Evolutionary conservation across 495 filamentous ascomycete genomes (phyloP), one percentile per base, ranked within the genome.

Genomic region (Talaromyces nanjingensis): DNA sequence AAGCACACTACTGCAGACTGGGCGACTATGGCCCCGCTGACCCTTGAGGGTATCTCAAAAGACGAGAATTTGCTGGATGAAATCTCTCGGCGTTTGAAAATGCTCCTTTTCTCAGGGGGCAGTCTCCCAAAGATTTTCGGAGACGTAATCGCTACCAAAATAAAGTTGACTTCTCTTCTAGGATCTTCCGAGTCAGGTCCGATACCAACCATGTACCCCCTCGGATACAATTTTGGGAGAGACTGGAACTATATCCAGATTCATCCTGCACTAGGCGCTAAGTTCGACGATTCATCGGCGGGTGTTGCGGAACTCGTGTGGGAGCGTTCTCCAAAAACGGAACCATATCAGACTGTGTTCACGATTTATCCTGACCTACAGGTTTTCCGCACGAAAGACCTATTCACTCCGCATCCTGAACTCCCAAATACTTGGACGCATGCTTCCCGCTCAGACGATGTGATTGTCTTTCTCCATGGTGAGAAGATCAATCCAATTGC

Each of bases 381-480:
- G 3, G 80, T 84, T 65, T 86, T 79, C 64, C 68, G 72, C 37
- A 86, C 81, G 9, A 81, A 81, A 47, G 86, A 89, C 68, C 71
- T 88, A 18, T 89, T 77, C 67, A 68, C 67, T 20, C 76, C 70
- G 14, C 84, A 87, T 64, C 81, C 83, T 0, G 76, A 74, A 0
- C 65, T 77, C 25, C 70, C 76, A 0, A 66, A 81, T 33, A 66
- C 79, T 39, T 88, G 83, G 84, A 70, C 72, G 12, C 84, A 81
- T 61, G 65, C 70, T 24, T 82, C 84, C 4, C 77, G 87, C 11
- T 65, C 71, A 1, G 87, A 89, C 65, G 86, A 87, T 68, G 73
- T 88, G 57, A 84, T 89, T 59, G 85, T 88, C 2, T 81, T 89
- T 63, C 80, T 76, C 16, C 88, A 83, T 69, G 86, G 85, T 29